Evolutionary conservation across 768 basidiomycete genomes (phyloP).

Genomic region (Crassisporium funariophilum): DNA sequence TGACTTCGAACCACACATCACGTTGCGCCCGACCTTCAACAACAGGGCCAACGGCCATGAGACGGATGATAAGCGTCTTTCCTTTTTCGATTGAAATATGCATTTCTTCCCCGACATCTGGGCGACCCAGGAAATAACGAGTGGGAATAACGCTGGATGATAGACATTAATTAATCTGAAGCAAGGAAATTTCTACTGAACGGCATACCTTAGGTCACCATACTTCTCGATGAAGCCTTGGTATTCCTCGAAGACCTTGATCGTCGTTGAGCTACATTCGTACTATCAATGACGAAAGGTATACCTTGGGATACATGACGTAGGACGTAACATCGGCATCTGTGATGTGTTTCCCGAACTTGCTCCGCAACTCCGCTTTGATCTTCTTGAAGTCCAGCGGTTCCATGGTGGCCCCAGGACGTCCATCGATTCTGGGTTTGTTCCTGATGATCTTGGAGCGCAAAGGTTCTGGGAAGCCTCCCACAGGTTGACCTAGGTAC

Average conservation of each 20-base stretch:
- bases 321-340: conserved; percentile 93
- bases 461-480: conserved; percentile 98
- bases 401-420: conserved; percentile 86
- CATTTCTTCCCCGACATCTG: conserved; percentile 93
- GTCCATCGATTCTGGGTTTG: conserved; percentile 90
- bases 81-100: conserved; percentile 95
- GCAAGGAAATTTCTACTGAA: neutral
- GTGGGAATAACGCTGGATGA: conserved; percentile 85
- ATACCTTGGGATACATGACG: conserved; percentile 97
- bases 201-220: conserved; percentile 83
- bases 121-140: conserved; percentile 94
- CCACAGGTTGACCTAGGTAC: conserved; percentile 96
- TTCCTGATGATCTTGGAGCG: conserved; percentile 90
- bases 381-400: conserved; percentile 96
- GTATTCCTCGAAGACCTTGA: conserved; percentile 94
- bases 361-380: conserved; percentile 88
- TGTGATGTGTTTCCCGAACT: conserved; percentile 93
- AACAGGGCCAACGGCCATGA: conserved; percentile 94
- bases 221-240: conserved; percentile 94
- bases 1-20: conserved; percentile 98
- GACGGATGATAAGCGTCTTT: conserved; percentile 93
- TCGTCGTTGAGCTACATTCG: neutral
- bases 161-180: conserved; percentile 12
- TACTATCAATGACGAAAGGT: conserved; percentile 12
- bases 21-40: conserved; percentile 90